A percentile compares a stretch with the other conserved stretches of the same genome.
Conservation (phyloP, 148 eudicot species). For the Rhododendron ferrugineum region DNA sequence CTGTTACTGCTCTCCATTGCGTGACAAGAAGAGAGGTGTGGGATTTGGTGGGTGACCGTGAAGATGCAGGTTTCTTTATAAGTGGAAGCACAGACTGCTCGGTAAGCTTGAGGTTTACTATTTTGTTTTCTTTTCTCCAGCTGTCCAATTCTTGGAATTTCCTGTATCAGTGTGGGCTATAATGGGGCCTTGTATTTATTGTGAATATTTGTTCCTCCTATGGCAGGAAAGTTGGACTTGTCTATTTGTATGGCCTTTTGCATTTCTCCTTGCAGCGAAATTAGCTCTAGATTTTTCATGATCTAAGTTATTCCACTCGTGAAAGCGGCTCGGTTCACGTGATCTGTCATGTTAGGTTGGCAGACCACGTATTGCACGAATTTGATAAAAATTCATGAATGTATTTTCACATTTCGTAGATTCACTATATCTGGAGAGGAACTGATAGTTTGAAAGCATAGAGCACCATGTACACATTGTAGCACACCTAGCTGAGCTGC, state of each 20-base stretch:
- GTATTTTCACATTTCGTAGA: background rate
- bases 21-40: constrained; percentile 98
- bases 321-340: background rate
- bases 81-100: constrained; percentile 99
- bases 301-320: background rate
- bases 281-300: background rate
- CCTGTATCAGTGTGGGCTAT: background rate
- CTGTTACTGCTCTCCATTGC: constrained; percentile 89
- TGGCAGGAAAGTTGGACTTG: background rate
- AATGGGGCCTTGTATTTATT: background rate
- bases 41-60: constrained; percentile 99
- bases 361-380: background rate
- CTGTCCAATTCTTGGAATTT: background rate
- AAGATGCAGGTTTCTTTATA: constrained; percentile 97
- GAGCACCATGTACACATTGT: background rate
- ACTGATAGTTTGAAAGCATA: background rate
- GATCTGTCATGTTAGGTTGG: background rate
- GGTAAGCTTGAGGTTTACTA: constrained; percentile 32
- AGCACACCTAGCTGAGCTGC: background rate
- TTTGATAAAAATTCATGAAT: background rate
- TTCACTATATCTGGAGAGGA: background rate
- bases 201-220: background rate
- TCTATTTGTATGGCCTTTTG: background rate
- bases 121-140: background rate
- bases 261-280: background rate